These are phyloP conservation scores for Stephania japonica DNA, from an alignment of 164 flowering plant species.

Conservation along the genomic window DNA sequence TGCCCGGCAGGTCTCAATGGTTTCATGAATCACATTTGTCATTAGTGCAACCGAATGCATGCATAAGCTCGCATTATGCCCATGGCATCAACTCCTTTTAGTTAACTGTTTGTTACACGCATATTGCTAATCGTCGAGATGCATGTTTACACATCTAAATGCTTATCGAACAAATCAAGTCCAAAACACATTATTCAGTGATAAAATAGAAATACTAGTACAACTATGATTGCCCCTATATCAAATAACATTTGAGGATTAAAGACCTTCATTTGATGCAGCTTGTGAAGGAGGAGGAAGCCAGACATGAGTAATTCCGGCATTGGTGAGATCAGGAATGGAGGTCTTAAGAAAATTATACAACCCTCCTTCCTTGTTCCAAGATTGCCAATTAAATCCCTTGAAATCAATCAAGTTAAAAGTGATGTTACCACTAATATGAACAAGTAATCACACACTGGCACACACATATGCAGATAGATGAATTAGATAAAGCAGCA, in stretches of 20 bases:
- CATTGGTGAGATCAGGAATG: conserved; percentile 40
- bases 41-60: not conserved
- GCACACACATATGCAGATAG: no score
- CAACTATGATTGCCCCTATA: not conserved
- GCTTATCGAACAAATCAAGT: no score
- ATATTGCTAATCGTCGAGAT: no score
- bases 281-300: conserved; percentile 79
- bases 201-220: no score
- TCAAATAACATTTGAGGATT: not conserved
- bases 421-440: not conserved
- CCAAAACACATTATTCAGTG: no score
- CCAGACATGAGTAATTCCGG: conserved; percentile 78
- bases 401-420: conserved; percentile 12
- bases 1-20: no score
- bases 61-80: not conserved
- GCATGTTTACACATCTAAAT: no score
- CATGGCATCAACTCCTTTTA: no score
- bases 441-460: not conserved
- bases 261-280: conserved; percentile 45
- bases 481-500: not conserved
- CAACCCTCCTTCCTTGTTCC: conserved; percentile 52
- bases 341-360: conserved; percentile 41
- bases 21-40: not conserved
- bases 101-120: no score
- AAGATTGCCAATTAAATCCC: conserved; percentile 84